Evolutionary conservation across 2,329 filamentous ascomycete genomes (phyloP), one percentile per base, ranked within the genome.

Genomic region (Aaosphaeria pasadenensis): DNA sequence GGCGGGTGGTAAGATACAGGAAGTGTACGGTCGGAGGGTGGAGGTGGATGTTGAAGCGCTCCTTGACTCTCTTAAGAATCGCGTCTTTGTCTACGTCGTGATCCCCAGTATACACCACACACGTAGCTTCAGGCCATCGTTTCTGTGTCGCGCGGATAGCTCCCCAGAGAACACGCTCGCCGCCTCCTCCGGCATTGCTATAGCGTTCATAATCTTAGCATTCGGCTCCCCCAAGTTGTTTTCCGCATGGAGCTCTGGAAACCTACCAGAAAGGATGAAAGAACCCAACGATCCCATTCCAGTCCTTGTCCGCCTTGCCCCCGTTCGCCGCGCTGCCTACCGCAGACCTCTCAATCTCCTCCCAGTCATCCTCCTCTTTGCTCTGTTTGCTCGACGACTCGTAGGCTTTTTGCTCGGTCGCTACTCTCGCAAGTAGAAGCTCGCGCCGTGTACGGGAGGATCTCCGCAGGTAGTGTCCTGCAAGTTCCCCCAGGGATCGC

Each of bases 201-300:
- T 35, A 33, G 29, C n/a, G 9, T 24, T 24, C 17, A 24, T 24
- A 24, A 24, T 24, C 17, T n/a, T 31, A 33, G 30, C 31, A 47
- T 49, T 68, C 38, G 69, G 61, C 39, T 5, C 33, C 11, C 7
- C 31, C 9, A 36, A 36, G 13, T 24, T 9, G 3, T n/a, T 11
- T 39, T 32, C 17, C 4, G 24, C 2, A 30, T 7, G 24, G 39
- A 30, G 28, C 31, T 11, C n/a, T 45, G 32, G 36, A 44, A 43
- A 64, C 80, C 54, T 76, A 92, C 89, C 94, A 97, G 70, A 96
- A 99, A 1, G 94, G 94, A 70, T 99, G 94, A 67, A 99, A 96
- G 79, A 99, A 97, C 42, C 90, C 94, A 53, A 97, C 83, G 45
- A 96, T 84, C 31, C 91, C 91, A 52, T 85, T 78, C 88, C 89